Conservation (phyloP, 352 stramenopile genomes). For the Phytopythium chamaehyphon region DNA sequence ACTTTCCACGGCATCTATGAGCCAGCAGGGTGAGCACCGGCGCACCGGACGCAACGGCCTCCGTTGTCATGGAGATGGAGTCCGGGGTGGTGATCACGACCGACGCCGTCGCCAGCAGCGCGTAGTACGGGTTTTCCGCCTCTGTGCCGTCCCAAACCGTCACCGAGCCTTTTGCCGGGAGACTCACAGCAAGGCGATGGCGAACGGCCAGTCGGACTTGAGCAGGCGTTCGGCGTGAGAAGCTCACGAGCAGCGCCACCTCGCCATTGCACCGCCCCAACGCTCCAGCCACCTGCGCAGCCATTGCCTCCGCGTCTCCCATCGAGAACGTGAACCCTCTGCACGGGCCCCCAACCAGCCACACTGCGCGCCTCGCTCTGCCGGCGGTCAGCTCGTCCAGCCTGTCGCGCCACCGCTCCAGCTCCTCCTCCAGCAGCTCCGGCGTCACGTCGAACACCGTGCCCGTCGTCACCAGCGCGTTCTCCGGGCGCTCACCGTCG, state of each 20-base stretch:
- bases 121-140: constrained; percentile 55
- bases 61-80: constrained; percentile 80
- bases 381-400: constrained; percentile 20
- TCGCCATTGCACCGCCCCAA: constrained; percentile 12
- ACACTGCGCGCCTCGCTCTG: constrained; percentile 24
- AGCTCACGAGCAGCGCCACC: constrained; percentile 51
- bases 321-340: constrained; percentile 52
- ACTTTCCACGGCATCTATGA: constrained; percentile 44
- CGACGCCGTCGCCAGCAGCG: constrained; percentile 43
- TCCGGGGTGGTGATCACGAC: constrained; percentile 68
- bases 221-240: constrained; percentile 56
- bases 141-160: constrained; percentile 51
- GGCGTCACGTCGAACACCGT: constrained; percentile 41
- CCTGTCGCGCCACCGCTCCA: constrained; percentile 14
- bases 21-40: constrained; percentile 47
- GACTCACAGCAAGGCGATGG: constrained; percentile 13
- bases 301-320: constrained; percentile 34
- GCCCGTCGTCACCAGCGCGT: constrained; percentile 47
- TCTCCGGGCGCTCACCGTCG: constrained; percentile 6
- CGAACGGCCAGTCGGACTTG: constrained; percentile 33
- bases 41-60: constrained; percentile 54
- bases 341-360: constrained; percentile 65
- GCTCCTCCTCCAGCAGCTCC: constrained; percentile 20
- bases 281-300: constrained; percentile 23
- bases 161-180: constrained; percentile 20